Evolutionary conservation across 1,284 basidiomycete genomes (phyloP), one percentile per base, ranked within the genome.

Genomic region (Kwoniella shivajii): DNA sequence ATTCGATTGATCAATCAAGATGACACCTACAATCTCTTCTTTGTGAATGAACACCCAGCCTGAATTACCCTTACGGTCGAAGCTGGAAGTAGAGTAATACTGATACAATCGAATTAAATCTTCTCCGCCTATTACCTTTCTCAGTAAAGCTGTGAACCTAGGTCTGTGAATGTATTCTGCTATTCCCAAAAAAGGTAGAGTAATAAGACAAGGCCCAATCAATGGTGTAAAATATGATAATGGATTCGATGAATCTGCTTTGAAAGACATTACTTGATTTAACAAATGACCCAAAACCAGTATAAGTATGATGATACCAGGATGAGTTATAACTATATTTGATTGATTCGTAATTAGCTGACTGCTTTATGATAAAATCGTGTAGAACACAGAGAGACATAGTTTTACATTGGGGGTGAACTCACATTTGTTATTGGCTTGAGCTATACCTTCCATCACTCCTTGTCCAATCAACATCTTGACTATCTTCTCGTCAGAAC

Each of bases 41-140:
- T 80, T 82, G 56, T 82, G 85, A 67, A 88, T 84, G 37, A 90
- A 81, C 26, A 90, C 80, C 80, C 86, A 88, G 65, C 88, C 80
- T 1, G 84, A 84, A 2, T 86, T 88, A 0, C 82, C 79, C 2
- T 84, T 80, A 2, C 83, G 82, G 30, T 81, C 80, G 26, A 80
- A n/a, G n/a, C n/a, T n/a, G n/a, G n/a, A 70, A 6, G 36, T 20
- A n/a, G 24, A 16, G 73, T 92, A 92, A 75, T 88, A 85, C 6
- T 69, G 68, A 27, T 72, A 56, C 31, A 86, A 78, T 61, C 85
- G 72, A 31, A 76, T 68, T 44, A 90, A 78, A 73, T 91, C 89
- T 6, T 78, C 74, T 7, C 81, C 75, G 43, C 80, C 84, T 54
- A 91, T 81, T 14, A 82, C 77, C 29, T 82, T 75, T 20, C 85